phyloP scores from a whole-genome alignment of 1,284 basidiomycete genomes.

The Grifola frondosa region DNA sequence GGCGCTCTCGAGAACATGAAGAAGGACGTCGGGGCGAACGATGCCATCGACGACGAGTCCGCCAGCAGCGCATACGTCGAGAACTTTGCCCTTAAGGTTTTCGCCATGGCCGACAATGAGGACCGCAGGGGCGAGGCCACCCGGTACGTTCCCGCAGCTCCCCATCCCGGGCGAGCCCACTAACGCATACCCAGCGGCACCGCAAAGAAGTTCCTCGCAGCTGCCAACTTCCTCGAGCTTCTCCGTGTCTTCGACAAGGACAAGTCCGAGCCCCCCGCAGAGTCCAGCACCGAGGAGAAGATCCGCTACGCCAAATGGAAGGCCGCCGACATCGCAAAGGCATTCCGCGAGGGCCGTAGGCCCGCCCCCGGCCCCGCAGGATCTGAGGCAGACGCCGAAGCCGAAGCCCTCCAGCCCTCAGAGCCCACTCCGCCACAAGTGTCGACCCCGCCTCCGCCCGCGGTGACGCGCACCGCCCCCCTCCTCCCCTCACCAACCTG shows the following conservation, averaged over 20 bases:
- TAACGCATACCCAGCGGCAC: slow-evolving; percentile 53
- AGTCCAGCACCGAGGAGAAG: slow-evolving; percentile 54
- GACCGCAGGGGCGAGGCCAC: slow-evolving; percentile 78
- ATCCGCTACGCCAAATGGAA: slow-evolving; percentile 92
- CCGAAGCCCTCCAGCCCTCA: slow-evolving; percentile 16
- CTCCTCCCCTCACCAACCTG: slow-evolving; percentile 19
- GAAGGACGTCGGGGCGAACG: slow-evolving; percentile 67
- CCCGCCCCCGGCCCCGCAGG: slow-evolving; percentile 66
- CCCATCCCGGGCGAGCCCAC: slow-evolving; percentile 13
- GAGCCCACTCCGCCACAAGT: slow-evolving; percentile 13
- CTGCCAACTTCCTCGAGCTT: slow-evolving; percentile 84
- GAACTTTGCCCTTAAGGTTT: slow-evolving; percentile 91
- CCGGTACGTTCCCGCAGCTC: slow-evolving; percentile 44
- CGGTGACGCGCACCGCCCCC: slow-evolving; percentile 20
- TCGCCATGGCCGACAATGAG: slow-evolving; percentile 87
- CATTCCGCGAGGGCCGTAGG: slow-evolving; percentile 81
- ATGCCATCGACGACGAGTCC: slow-evolving; percentile 82
- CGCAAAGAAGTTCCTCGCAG: slow-evolving; percentile 86
- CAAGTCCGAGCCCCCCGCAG: slow-evolving; percentile 46
- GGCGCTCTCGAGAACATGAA: slow-evolving; percentile 84
- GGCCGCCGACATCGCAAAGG: slow-evolving; percentile 85
- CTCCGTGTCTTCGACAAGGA: slow-evolving; percentile 75
- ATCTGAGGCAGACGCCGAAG: slow-evolving; percentile 31
- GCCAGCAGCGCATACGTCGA: slow-evolving; percentile 89
- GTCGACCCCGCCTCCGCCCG: slow-evolving; percentile 18